phyloP scores from a whole-genome alignment of 441 rosid species.

The Corymbia citriodora region DNA sequence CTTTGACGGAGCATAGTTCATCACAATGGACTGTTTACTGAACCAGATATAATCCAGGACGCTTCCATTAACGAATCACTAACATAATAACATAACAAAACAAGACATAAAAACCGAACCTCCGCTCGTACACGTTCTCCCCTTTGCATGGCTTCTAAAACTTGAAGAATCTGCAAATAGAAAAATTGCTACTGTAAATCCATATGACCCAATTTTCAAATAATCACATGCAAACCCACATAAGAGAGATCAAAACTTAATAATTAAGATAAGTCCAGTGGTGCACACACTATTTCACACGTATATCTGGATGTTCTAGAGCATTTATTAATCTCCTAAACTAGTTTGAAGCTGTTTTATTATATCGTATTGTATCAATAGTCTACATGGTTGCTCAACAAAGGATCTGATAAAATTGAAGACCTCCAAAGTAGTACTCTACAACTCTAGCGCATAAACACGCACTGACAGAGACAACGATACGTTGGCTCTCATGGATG shows the following conservation, averaged over 20 bases:
- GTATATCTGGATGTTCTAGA: neutral
- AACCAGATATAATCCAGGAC: neutral
- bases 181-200: neutral
- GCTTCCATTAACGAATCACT: neutral
- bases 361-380: neutral
- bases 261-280: neutral
- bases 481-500: neutral
- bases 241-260: neutral
- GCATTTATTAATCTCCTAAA: neutral
- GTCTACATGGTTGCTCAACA: neutral
- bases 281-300: neutral
- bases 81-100: neutral
- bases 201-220: neutral
- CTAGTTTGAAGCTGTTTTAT: neutral
- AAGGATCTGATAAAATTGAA: neutral
- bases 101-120: conserved; percentile 41
- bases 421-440: neutral
- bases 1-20: neutral
- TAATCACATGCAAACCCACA: neutral
- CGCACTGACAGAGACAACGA: neutral
- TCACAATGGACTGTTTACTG: neutral
- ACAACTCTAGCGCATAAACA: neutral
- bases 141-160: conserved; percentile 71
- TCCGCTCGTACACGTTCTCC: conserved; percentile 67
- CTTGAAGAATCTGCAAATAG: conserved; percentile 70